Evolutionary conservation across 202 grass and related monocot genomes (phyloP), one percentile per base, ranked within the genome.

Genomic region (Bolboschoenoplectus hybrid): DNA sequence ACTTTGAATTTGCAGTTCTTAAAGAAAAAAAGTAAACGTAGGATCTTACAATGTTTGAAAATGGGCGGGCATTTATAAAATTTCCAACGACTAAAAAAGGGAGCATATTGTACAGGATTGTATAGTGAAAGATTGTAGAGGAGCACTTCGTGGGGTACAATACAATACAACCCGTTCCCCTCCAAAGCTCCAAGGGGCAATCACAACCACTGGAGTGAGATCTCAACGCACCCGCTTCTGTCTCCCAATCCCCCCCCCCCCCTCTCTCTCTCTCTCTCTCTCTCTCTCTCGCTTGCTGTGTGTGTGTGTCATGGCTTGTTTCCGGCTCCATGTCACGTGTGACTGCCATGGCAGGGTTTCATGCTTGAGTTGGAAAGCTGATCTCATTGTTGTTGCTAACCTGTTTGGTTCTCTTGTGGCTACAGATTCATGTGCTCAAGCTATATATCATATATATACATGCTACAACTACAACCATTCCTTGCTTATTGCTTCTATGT

Each of bases 341-440:
- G 64, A 19, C 20, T 67, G 45, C 20, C 6, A 55, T 38, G 73
- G 47, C 73, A 55, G 2, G 20, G 20, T 67, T 64, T 45, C 62
- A 26, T 68, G 39, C 12, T 84, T 84, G 81, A 84, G 81, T 70
- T 84, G 81, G 81, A 70, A 67, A 84, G 63, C 46, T 84, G 64
- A 68, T 35, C 51, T 79, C 74, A 40, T 57, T 78, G 56, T 79
- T 79, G 74, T 58, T 79, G 26, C 47, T 38, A 52, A 55, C 9
- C 44, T 52, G 3, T 34, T 76, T 36, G 74, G 74, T 32, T 78
- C 74, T 17, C 36, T 79, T 79, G 74, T 56, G 32, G 11, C 74
- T 56, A 36, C 3, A 36, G 36, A 76, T 76, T 78, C 50, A 17
- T 78, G 13, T 36, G 13, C 34, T 78, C 49, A 39, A 53, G 45